A percentile compares a stretch with the other conserved stretches of the same genome.
These are phyloP conservation scores for Pseudogymnoascus sp. DNA, from an alignment of 2,329 filamentous ascomycete genomes.

Conservation along the genomic window DNA sequence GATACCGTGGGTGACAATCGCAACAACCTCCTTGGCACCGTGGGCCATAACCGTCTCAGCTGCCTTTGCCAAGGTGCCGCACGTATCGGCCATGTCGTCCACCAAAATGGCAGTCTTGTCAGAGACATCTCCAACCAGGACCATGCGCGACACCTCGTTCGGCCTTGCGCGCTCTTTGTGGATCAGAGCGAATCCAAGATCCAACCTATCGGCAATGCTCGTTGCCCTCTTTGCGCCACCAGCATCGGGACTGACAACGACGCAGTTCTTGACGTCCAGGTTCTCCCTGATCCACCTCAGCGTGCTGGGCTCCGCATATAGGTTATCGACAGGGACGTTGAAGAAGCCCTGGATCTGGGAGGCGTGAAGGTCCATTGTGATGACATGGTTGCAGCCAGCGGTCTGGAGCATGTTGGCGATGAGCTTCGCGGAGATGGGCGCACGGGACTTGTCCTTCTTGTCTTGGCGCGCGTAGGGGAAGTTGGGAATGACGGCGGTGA, in stretches of 20 bases:
- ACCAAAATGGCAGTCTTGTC: constrained; percentile 92
- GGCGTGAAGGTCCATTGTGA: constrained; percentile 93
- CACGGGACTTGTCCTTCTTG: constrained; percentile 92
- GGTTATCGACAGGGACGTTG: constrained; percentile 67
- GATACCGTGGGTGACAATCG: constrained; percentile 92
- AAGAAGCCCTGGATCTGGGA: constrained; percentile 96
- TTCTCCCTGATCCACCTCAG: constrained; percentile 88
- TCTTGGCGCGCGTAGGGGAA: constrained; percentile 96
- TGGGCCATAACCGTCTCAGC: constrained; percentile 82
- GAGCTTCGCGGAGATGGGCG: constrained; percentile 91
- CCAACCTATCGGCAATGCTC: constrained; percentile 84
- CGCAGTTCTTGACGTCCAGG: constrained; percentile 69
- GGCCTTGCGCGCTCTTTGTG: constrained; percentile 92
- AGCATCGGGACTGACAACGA: constrained; percentile 91
- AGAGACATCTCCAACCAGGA: constrained; percentile 87
- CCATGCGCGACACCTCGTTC: constrained; percentile 88
- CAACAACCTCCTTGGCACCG: constrained; percentile 79
- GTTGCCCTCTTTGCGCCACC: constrained; percentile 93
- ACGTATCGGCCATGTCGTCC: constrained; percentile 97
- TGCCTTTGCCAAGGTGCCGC: constrained; percentile 80
- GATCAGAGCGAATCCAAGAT: constrained; percentile 86
- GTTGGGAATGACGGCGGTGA: constrained; percentile 91
- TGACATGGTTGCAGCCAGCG: constrained; percentile 84
- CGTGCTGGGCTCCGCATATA: constrained; percentile 90
- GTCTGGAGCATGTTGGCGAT: constrained; percentile 98